phyloP scores from a whole-genome alignment of 75 land plant genomes.

The Cupressus sempervirens region DNA sequence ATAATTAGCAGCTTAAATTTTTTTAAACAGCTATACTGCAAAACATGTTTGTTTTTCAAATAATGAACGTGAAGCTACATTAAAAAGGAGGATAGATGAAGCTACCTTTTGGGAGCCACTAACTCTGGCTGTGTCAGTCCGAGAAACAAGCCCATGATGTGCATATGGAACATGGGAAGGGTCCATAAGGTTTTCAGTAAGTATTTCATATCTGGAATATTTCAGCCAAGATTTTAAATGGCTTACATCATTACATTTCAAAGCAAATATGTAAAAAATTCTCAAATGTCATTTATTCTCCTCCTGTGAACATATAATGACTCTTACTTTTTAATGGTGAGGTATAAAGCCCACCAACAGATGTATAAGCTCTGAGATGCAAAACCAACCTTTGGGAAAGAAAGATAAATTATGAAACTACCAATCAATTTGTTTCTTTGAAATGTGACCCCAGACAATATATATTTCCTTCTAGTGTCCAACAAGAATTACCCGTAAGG shows the following conservation, averaged over 20 bases:
- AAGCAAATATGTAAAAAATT: not conserved
- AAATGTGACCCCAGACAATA: not conserved
- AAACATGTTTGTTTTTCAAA: not conserved
- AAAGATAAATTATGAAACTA: not conserved
- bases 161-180: slow-evolving; percentile 94
- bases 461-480: not conserved
- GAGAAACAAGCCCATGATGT: slow-evolving; percentile 62
- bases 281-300: not conserved
- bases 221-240: not conserved
- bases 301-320: not conserved
- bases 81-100: not conserved
- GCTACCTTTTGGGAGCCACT: slow-evolving; percentile 16
- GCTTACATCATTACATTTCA: not conserved
- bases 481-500: slow-evolving; percentile 50
- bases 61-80: not conserved
- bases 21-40: slow-evolving; percentile 10
- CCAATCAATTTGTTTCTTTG: not conserved
- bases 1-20: not conserved
- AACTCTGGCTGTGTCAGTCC: not conserved
- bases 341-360: not conserved
- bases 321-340: not conserved
- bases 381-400: slow-evolving; percentile 5
- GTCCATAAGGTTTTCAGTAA: slow-evolving; percentile 93
- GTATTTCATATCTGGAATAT: slow-evolving; percentile 70
- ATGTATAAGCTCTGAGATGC: not conserved